Base-by-base conservation (phyloP, 768 basidiomycete genomes). In the Suillus sp. region DNA sequence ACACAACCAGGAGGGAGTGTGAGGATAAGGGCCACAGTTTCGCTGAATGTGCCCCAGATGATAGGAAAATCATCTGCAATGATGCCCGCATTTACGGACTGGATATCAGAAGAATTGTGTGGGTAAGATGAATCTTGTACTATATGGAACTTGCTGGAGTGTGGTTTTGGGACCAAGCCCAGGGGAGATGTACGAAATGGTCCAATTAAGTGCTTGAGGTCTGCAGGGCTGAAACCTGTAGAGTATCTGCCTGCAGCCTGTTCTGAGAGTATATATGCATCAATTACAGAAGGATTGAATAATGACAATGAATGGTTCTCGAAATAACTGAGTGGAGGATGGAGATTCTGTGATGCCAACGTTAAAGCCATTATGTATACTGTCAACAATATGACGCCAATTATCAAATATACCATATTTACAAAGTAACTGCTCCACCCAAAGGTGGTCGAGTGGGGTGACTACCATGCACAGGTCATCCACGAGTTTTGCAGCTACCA, bases 161-260 rank as follows among this genome's bases (percentile, higher is more conserved):
- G 70, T 0, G 70, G 70, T 60, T 82, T 83, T 2, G 77, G 78
- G 0, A 81, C 73, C 3, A 79, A 66, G 0, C 76, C 76, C 0
- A 83, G 68, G 0, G 81, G 83, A 0, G 79, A 78, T 0, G 80
- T 75, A 1, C 67, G 65, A 56, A 83, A 83, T 0, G 74, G 75
- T 2, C 81, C 79, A 38, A 83, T 81, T 30, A 75, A 10, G 2
- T 59, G 13, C 55, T 78, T 70, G n/a, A 77, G 64, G 22, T 63
- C 58, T 11, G 59, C 61, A 30, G 70, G 75, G 0, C 62, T 55
- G 66, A 71, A 80, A 1, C 71, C 64, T 0, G 45, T 27, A 0
- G 80, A 75, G 62, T 80, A 79, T 30, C 77, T 42, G 42, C 42
- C 42, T 6, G 40, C 40, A 6, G 16, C 40, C 40, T 40, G 40